Evolutionary conservation across 768 basidiomycete genomes (phyloP).

Genomic region (Terana coerulea): DNA sequence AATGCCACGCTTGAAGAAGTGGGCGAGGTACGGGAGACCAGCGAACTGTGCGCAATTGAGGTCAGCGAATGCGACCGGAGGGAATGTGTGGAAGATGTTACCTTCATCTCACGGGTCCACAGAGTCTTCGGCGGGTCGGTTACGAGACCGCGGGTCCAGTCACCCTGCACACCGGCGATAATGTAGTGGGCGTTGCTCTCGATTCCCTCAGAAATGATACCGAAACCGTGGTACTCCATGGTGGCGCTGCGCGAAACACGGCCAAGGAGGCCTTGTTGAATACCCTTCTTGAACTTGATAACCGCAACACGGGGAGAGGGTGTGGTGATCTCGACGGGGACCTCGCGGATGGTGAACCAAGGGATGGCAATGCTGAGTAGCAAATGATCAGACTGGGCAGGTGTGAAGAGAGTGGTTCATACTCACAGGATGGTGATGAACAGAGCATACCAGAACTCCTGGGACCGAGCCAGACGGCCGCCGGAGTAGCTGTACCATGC

Average conservation of each 20-base stretch:
- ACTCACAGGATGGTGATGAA: constrained; percentile 73
- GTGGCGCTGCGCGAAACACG: constrained; percentile 68
- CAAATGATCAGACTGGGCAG: neutral
- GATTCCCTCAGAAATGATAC: constrained; percentile 69
- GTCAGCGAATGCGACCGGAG: neutral
- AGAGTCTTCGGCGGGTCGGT: constrained; percentile 64
- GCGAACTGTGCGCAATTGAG: constrained; percentile 47
- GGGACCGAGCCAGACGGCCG: constrained; percentile 51
- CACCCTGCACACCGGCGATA: constrained; percentile 74
- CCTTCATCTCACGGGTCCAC: constrained; percentile 82
- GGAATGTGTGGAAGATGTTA: constrained; percentile 16
- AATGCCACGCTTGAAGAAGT: constrained; percentile 74
- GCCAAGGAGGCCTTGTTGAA: constrained; percentile 78
- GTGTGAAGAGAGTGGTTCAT: neutral
- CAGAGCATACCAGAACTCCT: constrained; percentile 75
- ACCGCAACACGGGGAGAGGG: constrained; percentile 78
- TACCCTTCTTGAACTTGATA: constrained; percentile 74
- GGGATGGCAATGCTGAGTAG: constrained; percentile 59
- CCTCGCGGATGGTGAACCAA: constrained; percentile 72
- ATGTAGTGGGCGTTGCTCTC: constrained; percentile 76
- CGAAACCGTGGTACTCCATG: constrained; percentile 83
- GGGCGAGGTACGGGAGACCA: constrained; percentile 76
- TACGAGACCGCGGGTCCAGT: constrained; percentile 73
- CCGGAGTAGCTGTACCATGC: constrained; percentile 27
- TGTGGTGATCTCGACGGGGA: constrained; percentile 69